A percentile compares a stretch with the other conserved stretches of the same genome.
phyloP scores from a whole-genome alignment of 2,329 filamentous ascomycete species.

The Diaporthe batatas region DNA sequence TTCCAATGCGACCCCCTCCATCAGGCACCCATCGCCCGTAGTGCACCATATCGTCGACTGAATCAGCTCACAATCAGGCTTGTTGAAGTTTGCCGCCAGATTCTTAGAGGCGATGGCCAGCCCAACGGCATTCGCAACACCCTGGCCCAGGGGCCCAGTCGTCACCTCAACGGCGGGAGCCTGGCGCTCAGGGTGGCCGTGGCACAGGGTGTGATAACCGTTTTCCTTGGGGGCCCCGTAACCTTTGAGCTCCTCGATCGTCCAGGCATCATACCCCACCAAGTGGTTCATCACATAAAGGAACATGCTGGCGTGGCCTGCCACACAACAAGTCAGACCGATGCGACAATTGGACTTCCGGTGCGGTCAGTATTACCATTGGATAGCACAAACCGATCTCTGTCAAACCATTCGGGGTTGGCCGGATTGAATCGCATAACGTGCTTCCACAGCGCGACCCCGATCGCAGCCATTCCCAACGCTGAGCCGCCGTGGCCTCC shows the following conservation, averaged over 20 bases:
- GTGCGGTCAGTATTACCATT: slow-evolving; percentile 55
- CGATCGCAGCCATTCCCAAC: slow-evolving; percentile 74
- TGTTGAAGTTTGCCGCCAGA: slow-evolving; percentile 66
- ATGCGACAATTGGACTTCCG: slow-evolving; percentile 42
- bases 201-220: slow-evolving; percentile 61
- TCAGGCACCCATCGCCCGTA: slow-evolving; percentile 69
- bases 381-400: slow-evolving; percentile 73
- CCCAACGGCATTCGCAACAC: slow-evolving; percentile 71
- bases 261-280: slow-evolving; percentile 67
- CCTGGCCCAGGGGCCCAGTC: slow-evolving; percentile 70
- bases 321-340: not conserved
- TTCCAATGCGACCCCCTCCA: slow-evolving; percentile 70
- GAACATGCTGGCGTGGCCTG: slow-evolving; percentile 66
- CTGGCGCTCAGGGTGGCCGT: slow-evolving; percentile 70
- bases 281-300: slow-evolving; percentile 68
- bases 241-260: slow-evolving; percentile 67
- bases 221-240: slow-evolving; percentile 58
- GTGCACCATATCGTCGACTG: slow-evolving; percentile 68
- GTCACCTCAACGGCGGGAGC: slow-evolving; percentile 70
- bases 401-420: slow-evolving; percentile 70
- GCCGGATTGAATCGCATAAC: slow-evolving; percentile 70
- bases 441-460: slow-evolving; percentile 72
- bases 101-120: slow-evolving; percentile 70
- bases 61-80: slow-evolving; percentile 61
- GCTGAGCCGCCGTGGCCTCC: slow-evolving; percentile 56